Conservation (phyloP, 176 grass and related monocot genomes). For the Luzula sylvatica region DNA sequence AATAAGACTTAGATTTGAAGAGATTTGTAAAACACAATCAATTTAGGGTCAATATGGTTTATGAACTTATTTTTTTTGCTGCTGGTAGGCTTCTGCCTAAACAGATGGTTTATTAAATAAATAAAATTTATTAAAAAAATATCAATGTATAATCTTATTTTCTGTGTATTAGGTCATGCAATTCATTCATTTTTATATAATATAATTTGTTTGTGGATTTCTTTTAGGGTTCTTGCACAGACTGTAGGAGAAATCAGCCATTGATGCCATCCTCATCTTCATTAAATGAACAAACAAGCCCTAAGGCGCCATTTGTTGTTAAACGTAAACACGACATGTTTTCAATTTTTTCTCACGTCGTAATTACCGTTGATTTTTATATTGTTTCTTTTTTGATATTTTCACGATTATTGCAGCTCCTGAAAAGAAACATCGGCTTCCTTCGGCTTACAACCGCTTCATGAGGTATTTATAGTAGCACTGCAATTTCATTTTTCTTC, state of each 20-base stretch:
- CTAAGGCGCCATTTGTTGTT: conserved; percentile 61
- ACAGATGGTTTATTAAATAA: too few relatives aligned
- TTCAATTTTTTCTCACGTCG: not conserved
- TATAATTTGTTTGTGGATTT: not conserved
- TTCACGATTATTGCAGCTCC: conserved; percentile 44
- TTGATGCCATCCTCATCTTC: conserved; percentile 33
- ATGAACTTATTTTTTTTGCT: too few relatives aligned
- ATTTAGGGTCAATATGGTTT: too few relatives aligned
- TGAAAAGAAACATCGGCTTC: conserved; percentile 82
- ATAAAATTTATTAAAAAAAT: too few relatives aligned
- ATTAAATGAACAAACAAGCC: conserved; percentile 35
- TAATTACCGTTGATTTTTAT: not conserved
- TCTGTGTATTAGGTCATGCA: too few relatives aligned
- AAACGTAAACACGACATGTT: conserved; percentile 52
- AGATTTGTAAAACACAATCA: too few relatives aligned
- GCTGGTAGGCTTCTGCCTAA: too few relatives aligned
- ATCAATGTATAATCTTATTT: too few relatives aligned
- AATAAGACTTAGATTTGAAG: too few relatives aligned
- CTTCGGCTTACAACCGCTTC: conserved; percentile 89
- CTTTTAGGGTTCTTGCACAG: conserved; percentile 52
- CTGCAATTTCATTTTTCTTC: too few relatives aligned
- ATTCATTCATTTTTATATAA: not conserved
- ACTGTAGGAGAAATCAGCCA: conserved; percentile 63
- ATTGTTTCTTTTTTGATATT: not conserved
- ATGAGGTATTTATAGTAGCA: conserved; percentile 47